phyloP scores from a whole-genome alignment of 2,329 filamentous ascomycete species.

The Fusarium sp. region DNA sequence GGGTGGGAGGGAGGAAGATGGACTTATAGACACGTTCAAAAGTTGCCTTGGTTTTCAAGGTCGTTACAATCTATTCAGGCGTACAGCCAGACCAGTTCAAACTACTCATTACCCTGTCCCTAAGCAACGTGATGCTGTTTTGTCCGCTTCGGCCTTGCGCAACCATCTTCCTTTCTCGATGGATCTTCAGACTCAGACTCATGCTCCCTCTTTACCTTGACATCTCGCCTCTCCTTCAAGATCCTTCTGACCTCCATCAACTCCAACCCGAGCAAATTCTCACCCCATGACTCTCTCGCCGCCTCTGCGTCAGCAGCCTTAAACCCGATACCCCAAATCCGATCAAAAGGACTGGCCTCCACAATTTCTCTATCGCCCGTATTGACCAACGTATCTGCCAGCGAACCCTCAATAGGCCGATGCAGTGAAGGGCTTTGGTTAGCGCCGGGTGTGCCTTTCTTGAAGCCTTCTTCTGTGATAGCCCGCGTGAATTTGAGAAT shows the following conservation, averaged over 20 bases:
- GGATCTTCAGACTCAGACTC: background rate
- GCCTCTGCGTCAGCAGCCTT: slow-evolving; percentile 61
- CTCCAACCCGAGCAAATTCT: slow-evolving; percentile 74
- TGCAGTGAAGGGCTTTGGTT: slow-evolving; percentile 30
- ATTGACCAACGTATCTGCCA: slow-evolving; percentile 64
- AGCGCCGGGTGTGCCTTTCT: slow-evolving; percentile 42
- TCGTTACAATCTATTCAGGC: slow-evolving; percentile 26
- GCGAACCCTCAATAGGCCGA: slow-evolving; percentile 52
- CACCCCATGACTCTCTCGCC: slow-evolving; percentile 68
- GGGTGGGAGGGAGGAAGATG: slow-evolving; percentile 30
- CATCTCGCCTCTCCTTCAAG: slow-evolving; percentile 59
- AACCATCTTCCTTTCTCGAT: background rate
- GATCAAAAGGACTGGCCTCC: slow-evolving; percentile 71
- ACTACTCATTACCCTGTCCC: background rate
- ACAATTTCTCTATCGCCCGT: slow-evolving; percentile 73
- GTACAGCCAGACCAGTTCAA: slow-evolving; percentile 17
- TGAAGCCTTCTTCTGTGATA: slow-evolving; percentile 50
- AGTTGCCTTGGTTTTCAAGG: slow-evolving; percentile 35
- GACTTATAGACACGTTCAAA: slow-evolving; percentile 42
- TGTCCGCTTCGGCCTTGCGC: background rate
- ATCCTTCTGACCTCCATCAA: slow-evolving; percentile 69
- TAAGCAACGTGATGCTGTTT: background rate
- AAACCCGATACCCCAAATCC: slow-evolving; percentile 77
- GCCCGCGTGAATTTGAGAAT: slow-evolving; percentile 69
- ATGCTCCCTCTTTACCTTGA: background rate